phyloP scores from a whole-genome alignment of 1,139 yeast species.

The Suhomyces ambrosiae region DNA sequence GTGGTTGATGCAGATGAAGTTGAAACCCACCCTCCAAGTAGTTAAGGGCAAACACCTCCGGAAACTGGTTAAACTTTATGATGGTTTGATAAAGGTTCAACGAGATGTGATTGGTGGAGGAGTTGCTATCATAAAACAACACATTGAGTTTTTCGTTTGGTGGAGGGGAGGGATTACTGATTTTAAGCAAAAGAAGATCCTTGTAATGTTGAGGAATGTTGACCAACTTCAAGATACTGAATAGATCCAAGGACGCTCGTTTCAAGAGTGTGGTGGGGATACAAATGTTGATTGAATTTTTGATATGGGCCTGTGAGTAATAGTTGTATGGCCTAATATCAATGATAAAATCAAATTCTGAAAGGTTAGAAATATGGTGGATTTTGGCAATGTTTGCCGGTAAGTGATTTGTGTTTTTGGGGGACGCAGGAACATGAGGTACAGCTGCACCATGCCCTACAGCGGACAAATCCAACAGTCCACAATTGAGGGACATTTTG shows the following conservation, averaged over 20 bases:
- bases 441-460: conserved; percentile 1
- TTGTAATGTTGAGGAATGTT: conserved; percentile 25
- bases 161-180: conserved; percentile 5
- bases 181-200: conserved; percentile 19
- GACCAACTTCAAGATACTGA: conserved; percentile 33
- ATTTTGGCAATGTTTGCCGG: conserved; percentile 14
- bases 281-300: conserved; percentile 37
- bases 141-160: conserved; percentile 29
- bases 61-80: conserved; percentile 35
- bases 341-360: conserved; percentile 25
- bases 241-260: conserved; percentile 35
- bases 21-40: conserved; percentile 44
- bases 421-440: conserved; percentile 1
- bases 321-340: conserved; percentile 44
- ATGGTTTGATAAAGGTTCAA: conserved; percentile 45
- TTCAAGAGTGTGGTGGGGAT: conserved; percentile 46
- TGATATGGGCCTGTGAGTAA: conserved; percentile 32
- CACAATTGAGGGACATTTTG: conserved; percentile 2
- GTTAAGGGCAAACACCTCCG: conserved; percentile 29
- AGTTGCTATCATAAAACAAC: conserved; percentile 53
- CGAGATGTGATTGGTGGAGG: conserved; percentile 31
- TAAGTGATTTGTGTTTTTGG: conserved; percentile 1
- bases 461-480: conserved; percentile 6
- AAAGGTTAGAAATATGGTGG: conserved; percentile 9
- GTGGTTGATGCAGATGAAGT: conserved; percentile 4